Base-by-base conservation (phyloP, 2,329 filamentous ascomycete genomes). In the Exophiala alcalophila region DNA sequence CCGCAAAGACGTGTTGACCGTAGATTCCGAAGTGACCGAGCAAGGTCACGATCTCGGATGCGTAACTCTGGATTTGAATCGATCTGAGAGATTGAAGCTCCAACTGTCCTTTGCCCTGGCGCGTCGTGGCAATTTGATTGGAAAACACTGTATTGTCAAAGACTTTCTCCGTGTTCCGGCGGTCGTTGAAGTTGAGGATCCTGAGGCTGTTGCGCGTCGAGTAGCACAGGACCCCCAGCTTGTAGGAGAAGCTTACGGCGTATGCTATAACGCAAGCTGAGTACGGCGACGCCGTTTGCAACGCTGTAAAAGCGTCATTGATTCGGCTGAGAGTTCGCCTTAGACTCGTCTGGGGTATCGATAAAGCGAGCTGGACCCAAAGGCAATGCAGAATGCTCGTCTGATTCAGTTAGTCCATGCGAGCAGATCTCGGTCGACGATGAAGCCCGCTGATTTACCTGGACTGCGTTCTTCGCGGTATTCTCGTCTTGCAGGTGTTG, bases 141-240 rank as follows among this genome's bases (percentile, higher is more conserved):
- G 70, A 66, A 24, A 74, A 63, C 2, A 54, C 55, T 5, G 68
- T 67, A 23, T 80, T 67, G 52, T 79, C 68, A 30, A 85, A 62
- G 3, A 78, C 74, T n/a, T 71, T 63, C 55, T 86, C 81, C 8
- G 62, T 53, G 15, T 57, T 59, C 2, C 65, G 66, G 0, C 71
- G 69, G 5, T 59, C 57, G 52, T 78, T 74, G 12, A 86, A 63
- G 47, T 83, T 69, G 33, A 84, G 66, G 18, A 86, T 61, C 3
- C 77, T 74, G 18, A 89, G 68, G 25, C 62, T 65, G 32, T 66
- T 63, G 36, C 72, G 69, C 27, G 70, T 59, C 8, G 77, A 72
- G 57, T 87, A 83, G 54, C 82, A 86, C 11, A 89, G 64, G 8
- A 77, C 69, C 4, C 84, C 82, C 44, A 78, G 71, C 12, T 69